Evolutionary conservation across 352 stramenopile species (phyloP), one percentile per base, ranked within the genome.

Genomic region (Globisporangium cystogenes): DNA sequence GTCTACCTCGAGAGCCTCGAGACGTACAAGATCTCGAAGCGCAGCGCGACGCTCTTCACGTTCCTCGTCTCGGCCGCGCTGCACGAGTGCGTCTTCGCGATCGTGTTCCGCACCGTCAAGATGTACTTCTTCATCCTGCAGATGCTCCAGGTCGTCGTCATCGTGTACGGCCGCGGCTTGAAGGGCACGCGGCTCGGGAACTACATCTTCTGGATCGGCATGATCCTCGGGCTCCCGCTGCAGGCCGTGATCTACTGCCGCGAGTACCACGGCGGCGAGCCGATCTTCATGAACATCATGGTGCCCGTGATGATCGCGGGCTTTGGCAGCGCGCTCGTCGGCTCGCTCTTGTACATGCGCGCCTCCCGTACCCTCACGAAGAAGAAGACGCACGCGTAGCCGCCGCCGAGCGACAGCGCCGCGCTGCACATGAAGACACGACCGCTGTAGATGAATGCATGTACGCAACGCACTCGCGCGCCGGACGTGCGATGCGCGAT

Each of bases 61-160:
- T 99, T 99, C 71, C 79, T 98, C 31, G 70, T 99, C 35, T 99
- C 95, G 0, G 93, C 96, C 15, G 62, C 96, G 23, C 62, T 98
- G 24, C 96, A 99, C 64, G 96, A 99, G 67, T 80, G 98, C 43
- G 66, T 98, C 8, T 96, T 98, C 36, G 94, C 81, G 37, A 90
- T 98, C 51, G 90, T 96, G 26, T 99, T 97, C 67, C 90, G 96
- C 59, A 93, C 93, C 21, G 66, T 98, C 37, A 89, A 91, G 47
- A 82, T 90, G 50, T 98, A 94, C 55, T 96, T 95, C 35, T 98
- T 98, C 60, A 55, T 95, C 5, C 75, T 96, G 36, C 98, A 98
- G 74, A 97, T 98, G 78, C 67, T 91, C 8, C 96, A 99, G 59
- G 75, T 98, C 11, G 87, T 96, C 10, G 70, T 98, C 40, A 96